Percentiles rank a stretch among this genome's conserved stretches.
Evolutionary conservation across 768 basidiomycete genomes (phyloP).

Genomic region (Dioszegia hungarica): DNA sequence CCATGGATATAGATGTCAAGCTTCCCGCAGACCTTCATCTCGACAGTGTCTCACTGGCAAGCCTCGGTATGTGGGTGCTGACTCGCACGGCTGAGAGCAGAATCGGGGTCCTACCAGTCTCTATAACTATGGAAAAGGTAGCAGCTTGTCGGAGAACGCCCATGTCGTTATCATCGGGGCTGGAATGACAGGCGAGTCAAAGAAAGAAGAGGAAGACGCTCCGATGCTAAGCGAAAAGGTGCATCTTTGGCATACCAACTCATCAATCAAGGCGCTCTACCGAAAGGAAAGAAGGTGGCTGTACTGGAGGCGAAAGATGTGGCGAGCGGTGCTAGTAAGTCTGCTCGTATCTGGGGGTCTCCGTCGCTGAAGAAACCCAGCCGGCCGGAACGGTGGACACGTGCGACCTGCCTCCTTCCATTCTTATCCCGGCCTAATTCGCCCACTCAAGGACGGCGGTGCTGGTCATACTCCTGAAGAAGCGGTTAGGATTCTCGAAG

Average conservation of each 20-base stretch:
- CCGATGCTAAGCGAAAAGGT: constrained; percentile 10
- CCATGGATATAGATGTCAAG: constrained; percentile 18
- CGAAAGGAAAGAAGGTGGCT: constrained; percentile 11
- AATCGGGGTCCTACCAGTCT: constrained; percentile 22
- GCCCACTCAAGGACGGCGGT: constrained; percentile 23
- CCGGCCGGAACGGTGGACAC: constrained; percentile 34
- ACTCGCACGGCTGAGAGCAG: no score
- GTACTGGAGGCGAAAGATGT: constrained; percentile 35
- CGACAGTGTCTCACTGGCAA: constrained; percentile 41
- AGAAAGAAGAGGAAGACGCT: no score
- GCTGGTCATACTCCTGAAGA: constrained; percentile 30
- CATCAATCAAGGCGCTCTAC: constrained; percentile 5
- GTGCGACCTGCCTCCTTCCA: constrained; percentile 24
- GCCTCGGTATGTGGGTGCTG: constrained; percentile 18
- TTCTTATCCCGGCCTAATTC: constrained; percentile 8
- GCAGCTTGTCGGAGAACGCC: constrained; percentile 10
- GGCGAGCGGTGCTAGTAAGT: constrained; percentile 28
- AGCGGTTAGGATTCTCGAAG: constrained; percentile 26
- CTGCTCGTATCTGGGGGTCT: not conserved
- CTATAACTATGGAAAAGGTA: constrained; percentile 13
- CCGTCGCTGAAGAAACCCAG: constrained; percentile 1
- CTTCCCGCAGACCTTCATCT: constrained; percentile 36
- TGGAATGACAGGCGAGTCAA: constrained; percentile 24
- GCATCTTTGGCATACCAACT: constrained; percentile 33
- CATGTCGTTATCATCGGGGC: constrained; percentile 26